Evolutionary conservation across 2,329 filamentous ascomycete genomes (phyloP), one percentile per base, ranked within the genome.

Genomic region (Neonectria hederae): DNA sequence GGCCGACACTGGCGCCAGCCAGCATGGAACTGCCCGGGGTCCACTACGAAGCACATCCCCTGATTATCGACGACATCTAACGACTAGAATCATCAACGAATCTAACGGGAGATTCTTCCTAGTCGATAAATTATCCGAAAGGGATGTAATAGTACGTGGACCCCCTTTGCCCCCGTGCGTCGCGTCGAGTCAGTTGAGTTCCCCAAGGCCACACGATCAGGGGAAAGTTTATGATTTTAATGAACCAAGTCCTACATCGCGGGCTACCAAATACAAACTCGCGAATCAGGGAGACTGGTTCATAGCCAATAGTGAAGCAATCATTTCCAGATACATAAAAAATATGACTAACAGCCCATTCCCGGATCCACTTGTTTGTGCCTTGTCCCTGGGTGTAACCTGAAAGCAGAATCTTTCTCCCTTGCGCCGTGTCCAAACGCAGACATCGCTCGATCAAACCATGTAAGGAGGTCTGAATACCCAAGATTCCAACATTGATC

Each of bases 161-260:
- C 28, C 28, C n/a, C 5, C 26, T 13, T 2, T 14, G 19, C 1
- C 40, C 7, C 24, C n/a, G 62, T 57, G 17, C 54, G 51, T 45
- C 7, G 17, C 54, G 51, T 45, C 7, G 26, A 51, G 21, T 61
- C 21, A 46, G 22, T 38, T 35, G 11, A n/a, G 40, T 19, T 3
- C 24, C 21, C 7, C n/a, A 5, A 22, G 21, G 21, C 10, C 9
- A n/a, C n/a, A n/a, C n/a, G n/a, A n/a, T 38, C 19, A 11, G 2
- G 13, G 28, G 24, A n/a, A 21, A 30, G 38, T 51, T 24, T 71
- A 69, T 69, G 65, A 71, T 69, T 63, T 71, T 71, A 55, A 30
- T 58, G 28, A 30, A 42, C 38, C 53, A 11, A 43, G 19, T 17
- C 46, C 17, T 40, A 14, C 21, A 13, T 38, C 11, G 13, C 2